Percentiles rank a stretch among this genome's conserved stretches.
Evolutionary conservation across 2,329 filamentous ascomycete genomes (phyloP).

Genomic region (Trichoderma brevicompactum): DNA sequence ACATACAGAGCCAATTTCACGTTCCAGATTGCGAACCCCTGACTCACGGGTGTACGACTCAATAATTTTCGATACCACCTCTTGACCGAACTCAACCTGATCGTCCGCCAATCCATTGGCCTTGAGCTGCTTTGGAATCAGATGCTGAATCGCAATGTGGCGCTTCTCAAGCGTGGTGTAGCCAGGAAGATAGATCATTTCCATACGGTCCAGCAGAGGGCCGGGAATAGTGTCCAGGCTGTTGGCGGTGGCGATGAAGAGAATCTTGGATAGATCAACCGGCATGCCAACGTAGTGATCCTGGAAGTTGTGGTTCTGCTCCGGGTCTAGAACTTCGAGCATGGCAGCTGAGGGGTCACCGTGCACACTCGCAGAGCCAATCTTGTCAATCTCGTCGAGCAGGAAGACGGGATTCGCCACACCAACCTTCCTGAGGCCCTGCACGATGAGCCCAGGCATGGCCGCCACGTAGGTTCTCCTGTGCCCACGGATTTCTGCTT

Average conservation of each 20-base stretch:
- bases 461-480: constrained; percentile 95
- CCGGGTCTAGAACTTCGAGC: constrained; percentile 95
- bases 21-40: constrained; percentile 92
- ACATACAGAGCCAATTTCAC: constrained; percentile 92
- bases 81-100: constrained; percentile 76
- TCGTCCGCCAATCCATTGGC: constrained; percentile 81
- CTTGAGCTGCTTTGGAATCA: constrained; percentile 94
- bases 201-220: constrained; percentile 95
- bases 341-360: constrained; percentile 96
- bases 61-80: constrained; percentile 93
- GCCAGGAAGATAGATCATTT: constrained; percentile 88
- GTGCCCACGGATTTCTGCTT: constrained; percentile 95
- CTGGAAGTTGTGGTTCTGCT: constrained; percentile 93
- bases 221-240: constrained; percentile 91
- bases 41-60: constrained; percentile 96
- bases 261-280: constrained; percentile 91
- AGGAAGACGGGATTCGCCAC: constrained; percentile 95
- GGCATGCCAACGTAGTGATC: constrained; percentile 97
- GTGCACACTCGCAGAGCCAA: constrained; percentile 87
- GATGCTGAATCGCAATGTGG: constrained; percentile 87
- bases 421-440: constrained; percentile 91
- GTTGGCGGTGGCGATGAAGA: constrained; percentile 98
- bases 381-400: constrained; percentile 97
- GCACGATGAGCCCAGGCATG: constrained; percentile 96
- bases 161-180: constrained; percentile 98